Conservation (phyloP, 176 grass and related monocot genomes). For the Thinopyrum elongatum region DNA sequence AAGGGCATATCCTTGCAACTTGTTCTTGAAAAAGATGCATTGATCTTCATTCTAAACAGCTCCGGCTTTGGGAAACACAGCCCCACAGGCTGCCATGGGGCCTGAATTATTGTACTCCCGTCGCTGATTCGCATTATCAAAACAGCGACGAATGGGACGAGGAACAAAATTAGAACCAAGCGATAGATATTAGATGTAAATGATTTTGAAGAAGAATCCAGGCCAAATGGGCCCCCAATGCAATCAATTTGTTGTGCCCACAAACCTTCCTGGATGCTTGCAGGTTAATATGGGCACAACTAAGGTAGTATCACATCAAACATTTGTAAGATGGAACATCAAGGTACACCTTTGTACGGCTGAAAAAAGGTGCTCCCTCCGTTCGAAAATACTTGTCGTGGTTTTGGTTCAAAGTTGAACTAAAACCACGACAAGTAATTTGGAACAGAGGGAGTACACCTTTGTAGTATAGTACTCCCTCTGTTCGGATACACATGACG, state of each 20-base stretch:
- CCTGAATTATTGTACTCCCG: slow-evolving; percentile 47
- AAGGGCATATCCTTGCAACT: background rate
- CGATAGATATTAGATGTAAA: slow-evolving; percentile 2
- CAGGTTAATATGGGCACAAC: background rate
- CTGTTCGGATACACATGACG: background rate
- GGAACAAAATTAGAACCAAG: slow-evolving; percentile 26
- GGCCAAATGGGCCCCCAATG: background rate
- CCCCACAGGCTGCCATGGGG: slow-evolving; percentile 23
- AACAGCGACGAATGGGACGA: slow-evolving; percentile 20
- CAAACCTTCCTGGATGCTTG: slow-evolving; percentile 18
- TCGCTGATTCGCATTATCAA: slow-evolving; percentile 22
- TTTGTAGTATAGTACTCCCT: background rate
- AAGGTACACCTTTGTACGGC: background rate
- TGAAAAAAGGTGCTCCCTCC: no score
- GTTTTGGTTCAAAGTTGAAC: no score
- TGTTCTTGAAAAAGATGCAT: background rate
- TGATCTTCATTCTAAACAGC: slow-evolving; percentile 23
- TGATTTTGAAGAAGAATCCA: slow-evolving; percentile 21
- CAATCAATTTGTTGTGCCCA: slow-evolving; percentile 6
- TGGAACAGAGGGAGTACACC: no score
- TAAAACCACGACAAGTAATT: no score
- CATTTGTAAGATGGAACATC: slow-evolving; percentile 6
- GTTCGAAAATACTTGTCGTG: no score
- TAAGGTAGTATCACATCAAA: background rate
- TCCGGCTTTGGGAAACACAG: slow-evolving; percentile 29